Evolutionary conservation across 1,284 basidiomycete species (phyloP), one percentile per base, ranked within the genome.

Genomic region (Ustilago shanxiensis): DNA sequence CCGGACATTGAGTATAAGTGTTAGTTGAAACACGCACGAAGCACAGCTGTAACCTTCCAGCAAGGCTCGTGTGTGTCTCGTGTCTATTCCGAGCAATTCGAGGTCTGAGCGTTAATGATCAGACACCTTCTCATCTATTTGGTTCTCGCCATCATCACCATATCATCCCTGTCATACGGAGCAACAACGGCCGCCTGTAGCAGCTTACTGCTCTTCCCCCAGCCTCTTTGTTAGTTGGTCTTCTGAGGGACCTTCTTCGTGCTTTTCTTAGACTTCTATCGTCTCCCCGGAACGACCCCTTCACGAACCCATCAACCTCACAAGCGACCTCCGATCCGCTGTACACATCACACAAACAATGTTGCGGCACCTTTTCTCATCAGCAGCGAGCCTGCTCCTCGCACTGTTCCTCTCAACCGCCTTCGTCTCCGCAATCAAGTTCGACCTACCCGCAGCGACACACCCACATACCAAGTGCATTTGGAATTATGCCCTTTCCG

Each of bases 401-500:
- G n/a, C 68, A 13, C 13, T 71, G 33, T 7, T 60, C 29, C 24
- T 55, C 33, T 5, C 59, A 14, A 50, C 59, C 14, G 47, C 64
- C 0, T 29, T 61, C 9, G 45, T 58, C 2, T 37, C 41, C 2
- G 82, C 81, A 2, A 84, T 86, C 74, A 86, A 86, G 56, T 84
- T 86, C 60, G 82, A 84, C 66, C 63, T 86, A 8, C 31, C 60
- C 22, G 75, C 83, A 6, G 37, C 55, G 11, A 65, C 61, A 11
- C 58, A 68, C 18, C 77, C 83, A 3, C 67, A 72, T 45, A 71
- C 72, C 29, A 79, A 84, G 44, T 86, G 84, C 57, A 80, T 86
- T 52, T 86, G 84, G 84, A 86, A 86, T 72, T 86, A 86, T 47
- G 84, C 84, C 1, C 78, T 86, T 14, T 66, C 77, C 18, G 83